A percentile compares a stretch with the other conserved stretches of the same genome.
phyloP scores from a whole-genome alignment of 768 basidiomycete species.

The Favolaschia claudopus region DNA sequence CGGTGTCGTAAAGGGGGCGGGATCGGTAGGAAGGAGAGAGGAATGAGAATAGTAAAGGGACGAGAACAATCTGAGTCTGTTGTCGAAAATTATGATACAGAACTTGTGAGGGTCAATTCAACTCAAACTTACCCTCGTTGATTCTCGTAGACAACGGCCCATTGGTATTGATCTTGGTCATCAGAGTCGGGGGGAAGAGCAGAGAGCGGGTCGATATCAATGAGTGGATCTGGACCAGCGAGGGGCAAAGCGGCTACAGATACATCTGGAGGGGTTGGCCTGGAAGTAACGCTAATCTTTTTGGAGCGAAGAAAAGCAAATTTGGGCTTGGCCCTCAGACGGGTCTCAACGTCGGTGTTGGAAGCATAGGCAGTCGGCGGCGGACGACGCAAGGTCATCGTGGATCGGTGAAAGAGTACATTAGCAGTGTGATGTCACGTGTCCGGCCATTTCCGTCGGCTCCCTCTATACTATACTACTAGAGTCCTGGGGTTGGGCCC shows the following conservation, averaged over 20 bases:
- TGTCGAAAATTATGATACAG: slow-evolving; percentile 2
- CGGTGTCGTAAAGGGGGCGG: slow-evolving; percentile 76
- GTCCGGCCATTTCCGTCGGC: too few species aligned
- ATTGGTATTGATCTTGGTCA: slow-evolving; percentile 66
- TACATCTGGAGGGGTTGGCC: slow-evolving; percentile 6
- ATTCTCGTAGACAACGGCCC: slow-evolving; percentile 85
- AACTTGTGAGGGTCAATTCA: slow-evolving; percentile 7
- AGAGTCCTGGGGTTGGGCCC: too few species aligned
- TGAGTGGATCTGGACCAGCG: slow-evolving; percentile 18
- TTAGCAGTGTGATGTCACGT: too few species aligned
- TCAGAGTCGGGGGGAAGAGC: slow-evolving; percentile 29
- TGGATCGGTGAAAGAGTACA: too few species aligned
- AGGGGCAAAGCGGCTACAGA: slow-evolving; percentile 13
- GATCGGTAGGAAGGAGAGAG: slow-evolving; percentile 76
- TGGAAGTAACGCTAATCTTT: neutral
- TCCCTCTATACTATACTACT: too few species aligned
- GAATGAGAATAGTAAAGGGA: slow-evolving; percentile 74
- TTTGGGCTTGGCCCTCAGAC: slow-evolving; percentile 10
- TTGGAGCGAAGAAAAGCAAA: slow-evolving; percentile 8
- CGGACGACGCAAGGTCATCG: too few species aligned
- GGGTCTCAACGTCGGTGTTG: neutral
- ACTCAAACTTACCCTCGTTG: slow-evolving; percentile 70
- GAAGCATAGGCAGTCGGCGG: neutral
- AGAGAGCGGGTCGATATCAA: slow-evolving; percentile 13
- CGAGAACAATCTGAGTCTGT: slow-evolving; percentile 72